Conservation (phyloP, 2,329 filamentous ascomycete genomes). For the Dryadomyces sulphureus region DNA sequence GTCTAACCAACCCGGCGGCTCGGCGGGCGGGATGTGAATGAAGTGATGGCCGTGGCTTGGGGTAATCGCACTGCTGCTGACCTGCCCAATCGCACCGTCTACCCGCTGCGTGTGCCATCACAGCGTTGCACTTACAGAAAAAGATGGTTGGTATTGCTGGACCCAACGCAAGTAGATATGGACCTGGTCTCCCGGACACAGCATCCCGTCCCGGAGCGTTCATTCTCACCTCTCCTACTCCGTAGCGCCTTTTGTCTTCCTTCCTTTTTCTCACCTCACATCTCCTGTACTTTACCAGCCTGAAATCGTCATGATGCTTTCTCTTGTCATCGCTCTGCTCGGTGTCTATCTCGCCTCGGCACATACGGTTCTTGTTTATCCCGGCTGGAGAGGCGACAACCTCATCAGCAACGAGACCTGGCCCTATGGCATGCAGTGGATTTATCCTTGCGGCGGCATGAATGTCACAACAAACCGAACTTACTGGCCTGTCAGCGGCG, state of each 20-base stretch:
- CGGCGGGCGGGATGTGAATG: background rate
- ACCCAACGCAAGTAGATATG: background rate
- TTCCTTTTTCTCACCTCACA: too few species aligned
- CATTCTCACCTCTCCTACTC: background rate
- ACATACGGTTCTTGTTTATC: conserved; percentile 79
- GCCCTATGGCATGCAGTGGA: conserved; percentile 90
- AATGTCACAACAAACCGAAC: conserved; percentile 66
- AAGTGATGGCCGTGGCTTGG: too few species aligned
- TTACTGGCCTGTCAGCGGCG: conserved; percentile 77
- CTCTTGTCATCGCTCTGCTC: conserved; percentile 27
- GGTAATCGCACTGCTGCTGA: too few species aligned
- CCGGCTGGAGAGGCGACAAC: conserved; percentile 77
- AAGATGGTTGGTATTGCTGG: background rate
- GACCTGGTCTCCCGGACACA: background rate
- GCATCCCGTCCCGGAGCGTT: background rate
- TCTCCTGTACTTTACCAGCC: too few species aligned
- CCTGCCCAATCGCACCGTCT: too few species aligned
- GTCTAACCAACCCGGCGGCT: background rate
- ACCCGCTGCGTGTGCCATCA: background rate
- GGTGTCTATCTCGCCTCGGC: conserved; percentile 38
- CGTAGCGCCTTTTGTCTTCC: too few species aligned
- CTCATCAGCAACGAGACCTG: conserved; percentile 63
- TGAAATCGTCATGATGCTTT: conserved; percentile 30
- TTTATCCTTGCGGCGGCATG: conserved; percentile 86
- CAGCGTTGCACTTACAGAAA: background rate